These are phyloP conservation scores for Floccularia luteovirens DNA, from an alignment of 768 basidiomycete genomes.

Conservation along the genomic window DNA sequence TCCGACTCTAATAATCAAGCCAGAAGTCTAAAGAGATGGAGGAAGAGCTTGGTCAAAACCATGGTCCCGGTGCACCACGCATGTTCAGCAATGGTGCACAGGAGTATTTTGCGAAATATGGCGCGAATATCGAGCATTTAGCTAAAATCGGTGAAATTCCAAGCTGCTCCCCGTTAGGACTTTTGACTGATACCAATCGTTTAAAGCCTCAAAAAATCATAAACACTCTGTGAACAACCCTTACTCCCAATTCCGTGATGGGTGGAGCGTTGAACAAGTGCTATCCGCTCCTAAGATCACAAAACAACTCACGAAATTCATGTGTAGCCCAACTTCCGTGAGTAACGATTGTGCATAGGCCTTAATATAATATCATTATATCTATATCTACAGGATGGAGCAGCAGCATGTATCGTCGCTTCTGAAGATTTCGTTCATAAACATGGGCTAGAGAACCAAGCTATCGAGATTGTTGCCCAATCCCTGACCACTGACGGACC, in stretches of 20 bases:
- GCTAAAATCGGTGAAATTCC: conserved; percentile 62
- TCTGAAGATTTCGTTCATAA: conserved; percentile 72
- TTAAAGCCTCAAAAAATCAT: conserved; percentile 74
- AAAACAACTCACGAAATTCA: conserved; percentile 70
- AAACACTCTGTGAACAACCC: conserved; percentile 77
- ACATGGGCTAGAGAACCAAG: conserved; percentile 75
- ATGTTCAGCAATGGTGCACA: conserved; percentile 71
- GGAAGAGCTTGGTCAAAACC: conserved; percentile 46
- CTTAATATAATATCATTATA: conserved; percentile 1
- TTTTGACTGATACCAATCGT: not conserved
- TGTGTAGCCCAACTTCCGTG: conserved; percentile 84
- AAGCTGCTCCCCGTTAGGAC: not conserved
- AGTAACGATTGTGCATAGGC: conserved; percentile 10
- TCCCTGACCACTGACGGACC: conserved; percentile 61
- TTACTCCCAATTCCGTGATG: conserved; percentile 79
- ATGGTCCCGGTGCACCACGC: conserved; percentile 63
- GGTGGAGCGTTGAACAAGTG: conserved; percentile 70
- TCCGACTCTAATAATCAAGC: conserved; percentile 40
- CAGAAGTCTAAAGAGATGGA: conserved; percentile 42
- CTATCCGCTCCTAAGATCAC: conserved; percentile 60
- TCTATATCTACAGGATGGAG: conserved; percentile 46
- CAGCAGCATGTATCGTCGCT: conserved; percentile 69
- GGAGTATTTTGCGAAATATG: conserved; percentile 75
- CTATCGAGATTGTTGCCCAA: conserved; percentile 72
- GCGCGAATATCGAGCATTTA: conserved; percentile 56